Evolutionary conservation across 208 protist species (phyloP).

Genomic region (Crithidia expoeki): DNA sequence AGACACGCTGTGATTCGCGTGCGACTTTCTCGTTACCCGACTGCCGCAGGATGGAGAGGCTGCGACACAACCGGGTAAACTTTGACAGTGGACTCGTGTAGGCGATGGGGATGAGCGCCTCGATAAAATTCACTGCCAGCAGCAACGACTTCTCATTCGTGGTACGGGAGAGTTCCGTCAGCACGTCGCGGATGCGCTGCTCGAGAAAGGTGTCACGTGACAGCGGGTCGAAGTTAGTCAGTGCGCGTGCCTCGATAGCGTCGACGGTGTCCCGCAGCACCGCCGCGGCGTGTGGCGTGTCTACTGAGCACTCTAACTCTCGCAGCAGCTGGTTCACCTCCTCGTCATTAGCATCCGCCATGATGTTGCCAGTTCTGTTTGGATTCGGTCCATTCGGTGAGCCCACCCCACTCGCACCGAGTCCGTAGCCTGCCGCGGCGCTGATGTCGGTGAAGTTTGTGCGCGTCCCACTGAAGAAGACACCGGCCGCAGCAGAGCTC

Average conservation of each 20-base stretch:
- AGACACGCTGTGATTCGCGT: slow-evolving; percentile 77
- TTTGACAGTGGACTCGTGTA: slow-evolving; percentile 85
- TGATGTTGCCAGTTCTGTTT: slow-evolving; percentile 9
- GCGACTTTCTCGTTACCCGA: slow-evolving; percentile 70
- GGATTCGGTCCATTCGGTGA: slow-evolving; percentile 26
- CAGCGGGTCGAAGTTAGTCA: slow-evolving; percentile 78
- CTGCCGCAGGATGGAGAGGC: slow-evolving; percentile 71
- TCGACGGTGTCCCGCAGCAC: slow-evolving; percentile 80
- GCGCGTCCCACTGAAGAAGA: slow-evolving; percentile 52
- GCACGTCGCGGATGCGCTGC: slow-evolving; percentile 79
- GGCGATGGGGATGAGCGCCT: slow-evolving; percentile 75
- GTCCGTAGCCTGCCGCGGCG: slow-evolving; percentile 31
- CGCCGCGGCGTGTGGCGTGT: slow-evolving; percentile 56
- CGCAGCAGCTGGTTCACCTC: slow-evolving; percentile 80
- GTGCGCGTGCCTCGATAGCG: slow-evolving; percentile 77
- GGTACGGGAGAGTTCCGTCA: slow-evolving; percentile 70
- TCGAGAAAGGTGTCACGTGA: slow-evolving; percentile 84
- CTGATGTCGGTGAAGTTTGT: slow-evolving; percentile 54
- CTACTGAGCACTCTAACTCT: slow-evolving; percentile 76
- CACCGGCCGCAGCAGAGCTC: slow-evolving; percentile 28
- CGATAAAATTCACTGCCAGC: slow-evolving; percentile 76
- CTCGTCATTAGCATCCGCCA: slow-evolving; percentile 67
- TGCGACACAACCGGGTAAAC: slow-evolving; percentile 84
- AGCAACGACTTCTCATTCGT: slow-evolving; percentile 55
- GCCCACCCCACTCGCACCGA: slow-evolving; percentile 24